phyloP scores from a whole-genome alignment of 805 yeast genomes.

The Tetrapisispora phaffii region DNA sequence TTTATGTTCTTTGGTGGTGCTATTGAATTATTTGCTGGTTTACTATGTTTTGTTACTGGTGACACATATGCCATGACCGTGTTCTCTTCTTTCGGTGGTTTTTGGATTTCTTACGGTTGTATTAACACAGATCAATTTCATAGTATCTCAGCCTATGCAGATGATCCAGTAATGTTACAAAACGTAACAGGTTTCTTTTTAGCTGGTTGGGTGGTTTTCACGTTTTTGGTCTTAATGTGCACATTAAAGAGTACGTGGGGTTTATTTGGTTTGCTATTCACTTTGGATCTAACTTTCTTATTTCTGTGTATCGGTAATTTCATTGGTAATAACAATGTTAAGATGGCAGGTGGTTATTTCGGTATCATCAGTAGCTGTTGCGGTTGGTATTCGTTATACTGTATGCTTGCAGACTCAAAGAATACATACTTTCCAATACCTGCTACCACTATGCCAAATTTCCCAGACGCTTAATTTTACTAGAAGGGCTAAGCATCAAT shows the following conservation, averaged over 20 bases:
- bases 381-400: constrained; percentile 57
- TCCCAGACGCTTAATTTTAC: constrained; percentile 25
- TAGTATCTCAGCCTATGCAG: constrained; percentile 39
- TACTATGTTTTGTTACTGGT: constrained; percentile 67
- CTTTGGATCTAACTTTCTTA: constrained; percentile 46
- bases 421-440: constrained; percentile 49
- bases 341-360: constrained; percentile 52
- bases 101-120: constrained; percentile 70
- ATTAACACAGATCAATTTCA: constrained; percentile 50
- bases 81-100: constrained; percentile 48
- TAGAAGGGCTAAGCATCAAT: not conserved
- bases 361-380: constrained; percentile 47
- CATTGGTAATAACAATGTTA: constrained; percentile 34
- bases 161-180: constrained; percentile 34
- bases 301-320: constrained; percentile 42
- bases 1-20: constrained; percentile 68
- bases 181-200: constrained; percentile 51
- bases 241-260: constrained; percentile 53
- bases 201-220: constrained; percentile 56
- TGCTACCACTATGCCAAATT: constrained; percentile 46
- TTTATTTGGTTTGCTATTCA: constrained; percentile 44
- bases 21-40: constrained; percentile 61
- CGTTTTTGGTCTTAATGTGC: constrained; percentile 46
- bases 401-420: constrained; percentile 48
- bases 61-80: constrained; percentile 65